Evolutionary conservation across 371 early-diverging fungal genomes (phyloP), one percentile per base, ranked within the genome.

Genomic region (Zancudomyces culisetae): DNA sequence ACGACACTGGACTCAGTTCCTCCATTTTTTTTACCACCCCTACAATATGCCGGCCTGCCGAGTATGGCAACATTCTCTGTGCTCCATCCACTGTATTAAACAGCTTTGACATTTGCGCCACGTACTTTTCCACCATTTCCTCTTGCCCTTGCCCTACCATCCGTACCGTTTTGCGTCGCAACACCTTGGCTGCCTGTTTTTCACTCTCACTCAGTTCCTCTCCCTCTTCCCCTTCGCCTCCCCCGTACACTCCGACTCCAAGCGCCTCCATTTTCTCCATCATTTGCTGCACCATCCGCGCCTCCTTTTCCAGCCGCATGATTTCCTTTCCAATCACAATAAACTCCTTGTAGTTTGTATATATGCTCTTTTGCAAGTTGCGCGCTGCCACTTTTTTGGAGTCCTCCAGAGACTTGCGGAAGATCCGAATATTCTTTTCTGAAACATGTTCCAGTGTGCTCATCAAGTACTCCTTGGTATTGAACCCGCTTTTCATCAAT

Each of bases 311-410:
- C 54, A 83, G 65, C 60, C 73, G 66, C 42, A 47, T 74, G 61
- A 95, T 87, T 62, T 95, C 96, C 60, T 92, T 90, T 19, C 91
- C 86, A 46, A 95, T 90, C 24, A 77, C 77, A 22, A 95, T 88
- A 65, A 95, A 95, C 59, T 90, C 89, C 41, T 77, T 78, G 63
- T 95, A 93, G 70, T 93, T 93, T 56, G 78, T 79, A 66, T 83
- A 89, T 41, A 95, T 89, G 59, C 88, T 90, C 49, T 82, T 75
- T 42, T 90, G 90, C 29, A 92, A 63, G 57, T 85, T 86, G 18
- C 69, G 74, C 13, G 90, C 85, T 8, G 87, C 86, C 4, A 75
- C 66, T 27, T 81, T 79, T 55, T 83, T 81, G 15, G 91, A 79
- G 49, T 80, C 80, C 26, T 70, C 68, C 13, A 88, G 67, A 6